These are phyloP conservation scores for Penicillium sp. DNA, from an alignment of 2,329 filamentous ascomycete species.

Conservation along the genomic window DNA sequence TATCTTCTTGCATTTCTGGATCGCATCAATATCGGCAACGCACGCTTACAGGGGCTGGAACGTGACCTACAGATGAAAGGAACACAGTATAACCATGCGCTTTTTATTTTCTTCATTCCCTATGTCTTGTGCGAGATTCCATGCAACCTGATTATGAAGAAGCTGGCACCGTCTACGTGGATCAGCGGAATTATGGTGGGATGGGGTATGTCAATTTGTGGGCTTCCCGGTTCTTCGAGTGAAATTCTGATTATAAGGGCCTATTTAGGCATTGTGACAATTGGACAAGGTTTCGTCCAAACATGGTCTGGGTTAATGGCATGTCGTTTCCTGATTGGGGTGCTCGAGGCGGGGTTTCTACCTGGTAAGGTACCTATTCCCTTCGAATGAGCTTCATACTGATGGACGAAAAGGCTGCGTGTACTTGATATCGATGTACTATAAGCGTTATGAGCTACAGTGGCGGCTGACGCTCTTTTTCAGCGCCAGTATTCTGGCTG, in stretches of 20 bases:
- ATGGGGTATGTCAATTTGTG: conserved; percentile 43
- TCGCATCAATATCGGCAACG: conserved; percentile 52
- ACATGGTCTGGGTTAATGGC: conserved; percentile 42
- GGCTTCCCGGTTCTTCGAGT: no score
- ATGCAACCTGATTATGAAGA: conserved; percentile 49
- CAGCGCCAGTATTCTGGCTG: conserved; percentile 39
- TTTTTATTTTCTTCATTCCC: conserved; percentile 49
- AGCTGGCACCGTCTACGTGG: conserved; percentile 43
- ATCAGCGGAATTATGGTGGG: conserved; percentile 45
- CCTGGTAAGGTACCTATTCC: conserved; percentile 26
- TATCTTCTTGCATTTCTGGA: conserved; percentile 49
- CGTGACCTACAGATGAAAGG: conserved; percentile 44
- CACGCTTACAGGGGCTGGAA: conserved; percentile 47
- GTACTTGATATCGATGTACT: conserved; percentile 41
- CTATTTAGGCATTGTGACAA: conserved; percentile 43
- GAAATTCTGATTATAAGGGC: background rate
- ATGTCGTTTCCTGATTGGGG: conserved; percentile 37
- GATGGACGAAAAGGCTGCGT: conserved; percentile 24
- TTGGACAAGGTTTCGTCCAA: conserved; percentile 44
- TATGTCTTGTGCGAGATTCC: conserved; percentile 50
- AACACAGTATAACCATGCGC: conserved; percentile 44
- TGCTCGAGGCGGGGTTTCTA: conserved; percentile 41
- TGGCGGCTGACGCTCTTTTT: conserved; percentile 39
- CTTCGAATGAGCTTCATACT: background rate
- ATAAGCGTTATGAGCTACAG: conserved; percentile 43